Conservation (phyloP, 1,284 basidiomycete genomes). For the Trichosporon ovoides region DNA sequence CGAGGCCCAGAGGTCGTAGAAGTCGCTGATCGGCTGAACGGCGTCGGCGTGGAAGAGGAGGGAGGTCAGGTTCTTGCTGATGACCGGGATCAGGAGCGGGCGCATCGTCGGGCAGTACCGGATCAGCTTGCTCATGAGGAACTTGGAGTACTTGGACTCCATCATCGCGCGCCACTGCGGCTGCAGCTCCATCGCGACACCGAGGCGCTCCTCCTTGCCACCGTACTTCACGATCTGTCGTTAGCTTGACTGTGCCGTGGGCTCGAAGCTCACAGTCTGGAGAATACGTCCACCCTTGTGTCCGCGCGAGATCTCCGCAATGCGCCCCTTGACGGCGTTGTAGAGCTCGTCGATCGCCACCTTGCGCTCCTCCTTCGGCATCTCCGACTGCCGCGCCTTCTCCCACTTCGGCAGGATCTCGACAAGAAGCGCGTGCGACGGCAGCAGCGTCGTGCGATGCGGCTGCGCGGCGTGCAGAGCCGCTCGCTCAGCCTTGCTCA, state of each 20-base stretch:
- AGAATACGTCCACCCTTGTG: slow-evolving; percentile 84
- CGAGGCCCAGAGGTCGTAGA: slow-evolving; percentile 77
- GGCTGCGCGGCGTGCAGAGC: slow-evolving; percentile 46
- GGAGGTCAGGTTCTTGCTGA: slow-evolving; percentile 65
- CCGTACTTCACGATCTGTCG: slow-evolving; percentile 68
- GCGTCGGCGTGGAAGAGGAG: slow-evolving; percentile 78
- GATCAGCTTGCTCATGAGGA: slow-evolving; percentile 76
- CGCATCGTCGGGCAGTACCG: slow-evolving; percentile 65
- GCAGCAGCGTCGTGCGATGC: slow-evolving; percentile 63
- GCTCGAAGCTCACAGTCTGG: slow-evolving; percentile 58
- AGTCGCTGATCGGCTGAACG: slow-evolving; percentile 71
- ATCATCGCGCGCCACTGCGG: slow-evolving; percentile 69
- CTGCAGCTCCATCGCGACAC: slow-evolving; percentile 72
- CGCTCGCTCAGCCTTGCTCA: slow-evolving; percentile 38
- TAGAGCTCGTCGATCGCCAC: slow-evolving; percentile 67
- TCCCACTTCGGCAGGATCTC: slow-evolving; percentile 73
- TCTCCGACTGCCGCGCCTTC: slow-evolving; percentile 67
- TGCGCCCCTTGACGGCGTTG: slow-evolving; percentile 65
- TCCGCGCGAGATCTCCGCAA: slow-evolving; percentile 78
- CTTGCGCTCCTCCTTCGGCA: slow-evolving; percentile 65
- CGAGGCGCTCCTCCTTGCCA: slow-evolving; percentile 66
- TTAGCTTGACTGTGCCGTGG: neutral
- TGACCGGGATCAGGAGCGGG: slow-evolving; percentile 62
- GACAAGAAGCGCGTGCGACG: slow-evolving; percentile 64
- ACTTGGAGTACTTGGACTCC: slow-evolving; percentile 87